phyloP scores from a whole-genome alignment of 352 stramenopile genomes.

The Peronospora belbahrii region DNA sequence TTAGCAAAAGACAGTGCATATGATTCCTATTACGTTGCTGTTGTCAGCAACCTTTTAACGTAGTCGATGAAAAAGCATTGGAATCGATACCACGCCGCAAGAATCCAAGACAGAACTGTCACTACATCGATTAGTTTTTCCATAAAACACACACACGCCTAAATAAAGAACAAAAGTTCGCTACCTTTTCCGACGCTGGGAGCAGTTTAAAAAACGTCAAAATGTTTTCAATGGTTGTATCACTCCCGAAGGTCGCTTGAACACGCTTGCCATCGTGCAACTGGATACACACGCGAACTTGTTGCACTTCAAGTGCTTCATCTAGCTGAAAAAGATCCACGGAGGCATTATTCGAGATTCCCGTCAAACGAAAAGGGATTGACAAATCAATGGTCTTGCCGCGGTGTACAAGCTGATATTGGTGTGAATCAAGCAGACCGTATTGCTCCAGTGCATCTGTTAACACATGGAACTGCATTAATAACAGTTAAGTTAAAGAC shows the following conservation, averaged over 20 bases:
- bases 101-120: constrained; percentile 71
- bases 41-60: constrained; percentile 50
- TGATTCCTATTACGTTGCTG: not conserved
- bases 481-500: not conserved
- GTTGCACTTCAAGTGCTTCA: constrained; percentile 25
- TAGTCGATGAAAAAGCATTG: constrained; percentile 46
- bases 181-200: constrained; percentile 32
- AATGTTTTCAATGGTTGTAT: constrained; percentile 50
- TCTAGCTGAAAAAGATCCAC: constrained; percentile 53
- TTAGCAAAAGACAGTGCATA: not conserved
- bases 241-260: constrained; percentile 49
- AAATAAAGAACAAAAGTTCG: not conserved
- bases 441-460: constrained; percentile 52
- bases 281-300: constrained; percentile 80
- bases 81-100: constrained; percentile 61
- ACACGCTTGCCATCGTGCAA: constrained; percentile 66
- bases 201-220: constrained; percentile 50
- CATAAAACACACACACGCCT: not conserved
- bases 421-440: constrained; percentile 28
- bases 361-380: constrained; percentile 78
- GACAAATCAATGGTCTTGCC: constrained; percentile 60
- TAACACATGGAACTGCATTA: constrained; percentile 73
- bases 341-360: constrained; percentile 76
- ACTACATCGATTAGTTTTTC: constrained; percentile 4
- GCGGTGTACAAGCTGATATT: constrained; percentile 65